These are phyloP conservation scores for Brettanomyces anomalus DNA, from an alignment of 805 yeast species.

Conservation along the genomic window DNA sequence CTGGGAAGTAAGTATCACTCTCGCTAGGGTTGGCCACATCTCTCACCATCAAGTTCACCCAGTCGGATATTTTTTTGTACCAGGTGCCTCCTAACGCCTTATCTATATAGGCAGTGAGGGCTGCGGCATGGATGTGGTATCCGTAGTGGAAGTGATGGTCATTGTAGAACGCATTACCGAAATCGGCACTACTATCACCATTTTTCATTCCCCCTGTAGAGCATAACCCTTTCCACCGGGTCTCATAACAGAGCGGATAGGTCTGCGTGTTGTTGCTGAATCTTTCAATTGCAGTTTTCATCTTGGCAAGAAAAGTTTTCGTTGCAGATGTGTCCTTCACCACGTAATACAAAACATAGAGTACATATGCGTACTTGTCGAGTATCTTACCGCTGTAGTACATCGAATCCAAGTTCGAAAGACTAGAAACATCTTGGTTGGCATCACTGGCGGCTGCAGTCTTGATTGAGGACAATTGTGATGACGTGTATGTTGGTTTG, in stretches of 20 bases:
- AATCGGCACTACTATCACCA: conserved; percentile 39
- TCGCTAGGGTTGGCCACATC: conserved; percentile 56
- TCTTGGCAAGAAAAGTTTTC: conserved; percentile 39
- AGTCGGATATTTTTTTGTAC: conserved; percentile 39
- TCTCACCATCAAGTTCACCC: conserved; percentile 52
- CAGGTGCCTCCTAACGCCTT: conserved; percentile 39
- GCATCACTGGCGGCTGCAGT: conserved; percentile 31
- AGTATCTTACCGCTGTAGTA: conserved; percentile 46
- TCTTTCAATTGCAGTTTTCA: conserved; percentile 35
- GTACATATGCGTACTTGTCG: conserved; percentile 49
- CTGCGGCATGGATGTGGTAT: conserved; percentile 52
- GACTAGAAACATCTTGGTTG: conserved; percentile 37
- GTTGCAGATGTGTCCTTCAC: conserved; percentile 33
- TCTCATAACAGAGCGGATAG: conserved; percentile 47
- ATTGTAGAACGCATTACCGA: conserved; percentile 41
- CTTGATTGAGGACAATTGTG: conserved; percentile 29
- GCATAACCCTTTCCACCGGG: conserved; percentile 47
- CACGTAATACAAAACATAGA: conserved; percentile 41
- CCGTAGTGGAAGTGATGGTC: conserved; percentile 55
- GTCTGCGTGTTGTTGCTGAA: conserved; percentile 34
- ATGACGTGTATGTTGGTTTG: conserved; percentile 28
- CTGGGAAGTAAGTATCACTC: conserved; percentile 52
- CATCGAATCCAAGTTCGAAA: conserved; percentile 31
- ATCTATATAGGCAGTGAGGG: conserved; percentile 52
- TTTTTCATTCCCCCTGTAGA: conserved; percentile 36